Evolutionary conservation across 2,329 filamentous ascomycete species (phyloP), one percentile per base, ranked within the genome.

Genomic region (Pseudogymnoascus sp.): DNA sequence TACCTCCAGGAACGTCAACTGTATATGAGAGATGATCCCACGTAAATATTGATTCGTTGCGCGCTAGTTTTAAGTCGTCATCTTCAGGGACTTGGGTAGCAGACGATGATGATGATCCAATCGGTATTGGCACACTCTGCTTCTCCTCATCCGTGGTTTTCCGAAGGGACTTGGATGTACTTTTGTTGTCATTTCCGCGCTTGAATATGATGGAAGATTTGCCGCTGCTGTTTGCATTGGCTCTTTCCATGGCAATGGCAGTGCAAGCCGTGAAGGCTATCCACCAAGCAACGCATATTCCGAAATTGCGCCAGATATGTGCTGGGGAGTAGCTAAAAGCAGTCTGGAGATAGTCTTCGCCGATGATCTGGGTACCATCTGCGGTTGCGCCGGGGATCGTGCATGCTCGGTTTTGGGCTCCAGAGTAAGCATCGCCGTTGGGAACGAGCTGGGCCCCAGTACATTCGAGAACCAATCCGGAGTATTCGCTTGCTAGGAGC

Each of bases 1-100:
- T 77, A 5, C 83, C 83, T 0, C 75, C 72, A 0, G 82, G 78
- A 0, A 82, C 85, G 66, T 85, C 81, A 63, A 92, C 88, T 0
- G 84, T 88, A 69, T 91, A 91, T 1, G 67, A 67, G 0, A 92
- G 80, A 63, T 90, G 82, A 70, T 88, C 87, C 87, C 88, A 92
- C 0, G 88, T 91, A 68, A 91, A 90, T 0, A 89, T 78, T 0
- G 84, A 87, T 0, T 82, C 87, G 71, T 89, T 89, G 23, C 81
- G 81, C 23, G 86, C 74, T 0, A 89, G 76, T 30, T 77, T 71
- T 2, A 71, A 72, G 39, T 77, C 73, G 14, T 72, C 62, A 0
- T 66, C 68, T 5, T 64, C 63, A 9, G 25, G 25, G n/a, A 52
- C 45, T 33, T 33, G 25, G 6, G 45, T 52, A 33, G 45, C 25